A percentile compares a stretch with the other conserved stretches of the same genome.
Conservation (phyloP, 2,329 filamentous ascomycete genomes). For the Pseudocercospora fuligena region DNA sequence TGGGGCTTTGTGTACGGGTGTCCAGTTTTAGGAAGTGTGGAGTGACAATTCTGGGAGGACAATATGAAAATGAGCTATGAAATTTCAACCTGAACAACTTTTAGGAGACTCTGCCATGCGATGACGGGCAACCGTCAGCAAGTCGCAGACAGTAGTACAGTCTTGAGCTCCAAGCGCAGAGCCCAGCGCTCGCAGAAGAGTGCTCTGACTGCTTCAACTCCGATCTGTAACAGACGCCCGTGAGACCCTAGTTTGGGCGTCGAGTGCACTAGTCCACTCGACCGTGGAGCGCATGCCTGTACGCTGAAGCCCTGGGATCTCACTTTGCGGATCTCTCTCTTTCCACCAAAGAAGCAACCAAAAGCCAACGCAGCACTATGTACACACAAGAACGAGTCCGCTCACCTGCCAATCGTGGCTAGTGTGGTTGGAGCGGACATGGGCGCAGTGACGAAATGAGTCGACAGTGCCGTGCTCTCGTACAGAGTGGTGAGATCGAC, state of each 20-base stretch:
- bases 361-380: background rate
- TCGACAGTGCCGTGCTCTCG: background rate
- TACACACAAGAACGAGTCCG: background rate
- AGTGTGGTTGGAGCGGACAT: background rate
- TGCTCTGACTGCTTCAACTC: no score
- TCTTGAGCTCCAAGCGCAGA: no score
- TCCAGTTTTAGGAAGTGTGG: constrained; percentile 32
- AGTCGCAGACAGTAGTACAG: no score
- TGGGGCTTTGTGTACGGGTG: constrained; percentile 36
- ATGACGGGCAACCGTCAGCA: no score
- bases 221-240: background rate
- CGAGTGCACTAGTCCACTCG: background rate
- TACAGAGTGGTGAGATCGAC: background rate
- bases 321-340: no score
- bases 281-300: background rate
- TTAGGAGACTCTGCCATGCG: no score
- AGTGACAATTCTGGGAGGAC: no score
- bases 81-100: no score
- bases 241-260: background rate
- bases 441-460: background rate
- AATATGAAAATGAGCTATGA: no score
- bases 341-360: background rate
- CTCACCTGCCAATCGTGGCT: background rate
- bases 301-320: background rate
- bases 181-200: no score